These are phyloP conservation scores for Alternaria atra DNA, from an alignment of 2,329 filamentous ascomycete genomes.

Conservation along the genomic window DNA sequence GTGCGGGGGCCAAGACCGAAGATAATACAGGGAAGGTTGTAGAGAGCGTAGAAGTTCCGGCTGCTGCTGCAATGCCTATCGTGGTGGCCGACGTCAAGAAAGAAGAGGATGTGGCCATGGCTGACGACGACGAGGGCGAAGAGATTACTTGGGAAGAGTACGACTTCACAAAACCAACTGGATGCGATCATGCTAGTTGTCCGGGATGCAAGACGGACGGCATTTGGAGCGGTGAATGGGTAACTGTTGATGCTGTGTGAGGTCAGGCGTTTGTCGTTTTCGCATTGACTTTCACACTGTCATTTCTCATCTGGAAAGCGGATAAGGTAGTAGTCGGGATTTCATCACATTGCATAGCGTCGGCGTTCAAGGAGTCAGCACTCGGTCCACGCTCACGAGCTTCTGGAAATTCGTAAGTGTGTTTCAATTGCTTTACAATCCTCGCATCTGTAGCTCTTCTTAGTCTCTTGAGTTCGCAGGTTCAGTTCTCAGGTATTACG, in stretches of 20 bases:
- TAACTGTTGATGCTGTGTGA: slow-evolving; percentile 11
- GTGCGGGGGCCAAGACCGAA: neutral
- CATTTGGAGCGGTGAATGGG: slow-evolving; percentile 61
- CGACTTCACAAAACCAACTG: slow-evolving; percentile 62
- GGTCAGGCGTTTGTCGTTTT: neutral
- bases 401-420: neutral
- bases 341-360: neutral
- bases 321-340: no score
- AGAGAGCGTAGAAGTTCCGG: slow-evolving; percentile 37
- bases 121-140: slow-evolving; percentile 33
- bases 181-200: slow-evolving; percentile 51
- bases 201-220: slow-evolving; percentile 35
- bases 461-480: neutral
- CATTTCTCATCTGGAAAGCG: no score
- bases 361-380: neutral
- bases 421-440: neutral
- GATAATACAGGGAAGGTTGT: slow-evolving; percentile 3
- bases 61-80: neutral
- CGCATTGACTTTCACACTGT: neutral
- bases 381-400: neutral
- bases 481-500: accelerated
- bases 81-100: slow-evolving; percentile 19
- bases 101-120: slow-evolving; percentile 31
- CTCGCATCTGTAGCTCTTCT: neutral
- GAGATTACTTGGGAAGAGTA: slow-evolving; percentile 57